phyloP scores from a whole-genome alignment of 106 monocot genomes.

The Platanthera guangdongensis region DNA sequence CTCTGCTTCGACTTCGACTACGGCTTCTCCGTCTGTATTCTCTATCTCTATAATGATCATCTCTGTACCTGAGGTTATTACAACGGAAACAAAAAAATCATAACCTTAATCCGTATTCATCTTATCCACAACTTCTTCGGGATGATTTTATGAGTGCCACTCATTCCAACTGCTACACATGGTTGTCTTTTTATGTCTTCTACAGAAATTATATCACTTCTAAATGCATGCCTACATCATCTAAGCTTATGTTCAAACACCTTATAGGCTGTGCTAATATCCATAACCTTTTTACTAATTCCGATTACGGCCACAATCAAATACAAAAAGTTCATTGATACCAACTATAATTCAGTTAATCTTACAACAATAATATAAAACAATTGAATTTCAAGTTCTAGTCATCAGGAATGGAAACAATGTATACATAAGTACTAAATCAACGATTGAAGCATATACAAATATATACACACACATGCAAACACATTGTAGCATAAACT shows the following conservation, averaged over 20 bases:
- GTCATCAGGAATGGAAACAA: neutral
- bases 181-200: neutral
- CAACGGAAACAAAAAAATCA: neutral
- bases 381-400: neutral
- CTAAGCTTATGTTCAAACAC: neutral
- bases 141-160: neutral
- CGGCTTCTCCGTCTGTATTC: slow-evolving; percentile 33
- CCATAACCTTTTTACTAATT: neutral
- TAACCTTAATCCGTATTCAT: neutral
- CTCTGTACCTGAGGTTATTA: slow-evolving; percentile 24
- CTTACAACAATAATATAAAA: neutral
- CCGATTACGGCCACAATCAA: neutral
- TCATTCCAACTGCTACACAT: neutral
- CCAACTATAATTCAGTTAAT: neutral
- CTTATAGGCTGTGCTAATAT: neutral
- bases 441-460: neutral
- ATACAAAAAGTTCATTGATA: neutral
- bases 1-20: slow-evolving; percentile 35
- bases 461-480: neutral
- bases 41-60: slow-evolving; percentile 22
- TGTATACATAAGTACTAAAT: neutral
- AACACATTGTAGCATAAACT: too few relatives aligned
- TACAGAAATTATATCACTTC: neutral
- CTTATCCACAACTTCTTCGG: neutral
- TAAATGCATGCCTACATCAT: neutral